Percentiles rank a stretch among this genome's conserved stretches.
These are phyloP conservation scores for Geotrichum carabidarum DNA, from an alignment of 1,139 yeast genomes.

Conservation along the genomic window DNA sequence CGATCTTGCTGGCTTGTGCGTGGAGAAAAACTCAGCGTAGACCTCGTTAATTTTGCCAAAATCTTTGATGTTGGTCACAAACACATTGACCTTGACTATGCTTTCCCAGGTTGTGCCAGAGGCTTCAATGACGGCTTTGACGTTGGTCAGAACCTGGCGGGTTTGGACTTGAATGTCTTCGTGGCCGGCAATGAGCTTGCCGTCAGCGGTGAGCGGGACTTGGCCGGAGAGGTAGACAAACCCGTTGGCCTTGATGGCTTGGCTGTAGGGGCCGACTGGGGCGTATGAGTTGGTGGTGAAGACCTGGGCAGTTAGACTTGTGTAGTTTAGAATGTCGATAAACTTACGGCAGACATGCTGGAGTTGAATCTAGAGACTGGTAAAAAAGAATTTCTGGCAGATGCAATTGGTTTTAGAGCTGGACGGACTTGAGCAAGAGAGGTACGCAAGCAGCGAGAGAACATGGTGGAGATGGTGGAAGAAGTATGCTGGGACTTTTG, in stretches of 20 bases:
- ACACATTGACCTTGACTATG: slow-evolving; percentile 78
- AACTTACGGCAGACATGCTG: not conserved
- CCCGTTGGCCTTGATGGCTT: slow-evolving; percentile 77
- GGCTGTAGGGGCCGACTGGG: slow-evolving; percentile 92
- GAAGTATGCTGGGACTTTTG: too few relatives aligned
- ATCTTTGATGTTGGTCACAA: slow-evolving; percentile 79
- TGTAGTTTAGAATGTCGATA: not conserved
- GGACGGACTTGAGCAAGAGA: too few relatives aligned
- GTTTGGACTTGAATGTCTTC: slow-evolving; percentile 65
- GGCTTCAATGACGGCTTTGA: slow-evolving; percentile 68
- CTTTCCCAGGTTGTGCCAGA: slow-evolving; percentile 76
- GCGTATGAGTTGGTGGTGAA: slow-evolving; percentile 76
- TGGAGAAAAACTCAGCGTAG: slow-evolving; percentile 70
- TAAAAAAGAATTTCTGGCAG: too few relatives aligned
- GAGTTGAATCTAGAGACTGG: not conserved
- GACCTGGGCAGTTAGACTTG: slow-evolving; percentile 19
- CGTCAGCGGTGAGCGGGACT: slow-evolving; percentile 78
- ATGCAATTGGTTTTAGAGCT: too few relatives aligned
- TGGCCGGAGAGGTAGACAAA: slow-evolving; percentile 92
- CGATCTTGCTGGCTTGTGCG: slow-evolving; percentile 90
- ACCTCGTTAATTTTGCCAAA: slow-evolving; percentile 79
- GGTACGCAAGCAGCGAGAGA: too few relatives aligned
- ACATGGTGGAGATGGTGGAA: too few relatives aligned
- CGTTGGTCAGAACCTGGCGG: slow-evolving; percentile 75
- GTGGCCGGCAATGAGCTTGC: slow-evolving; percentile 57